Evolutionary conservation across 345 rosid species (phyloP).

Genomic region (Acer yangbiense): DNA sequence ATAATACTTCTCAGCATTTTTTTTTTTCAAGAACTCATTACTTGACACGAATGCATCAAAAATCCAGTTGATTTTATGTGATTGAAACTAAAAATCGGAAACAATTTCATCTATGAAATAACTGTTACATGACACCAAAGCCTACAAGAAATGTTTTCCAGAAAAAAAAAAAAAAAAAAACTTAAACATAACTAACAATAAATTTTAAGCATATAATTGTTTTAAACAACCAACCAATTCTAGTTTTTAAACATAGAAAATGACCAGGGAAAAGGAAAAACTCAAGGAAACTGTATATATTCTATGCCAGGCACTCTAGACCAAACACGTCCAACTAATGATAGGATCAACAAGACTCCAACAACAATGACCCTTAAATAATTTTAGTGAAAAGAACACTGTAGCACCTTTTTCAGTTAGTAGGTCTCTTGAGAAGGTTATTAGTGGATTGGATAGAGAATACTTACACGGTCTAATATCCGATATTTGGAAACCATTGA

Average conservation of each 20-base stretch:
- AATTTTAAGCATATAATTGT: not conserved
- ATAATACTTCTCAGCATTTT: not conserved
- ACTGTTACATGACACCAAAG: not conserved
- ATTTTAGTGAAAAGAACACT: not conserved
- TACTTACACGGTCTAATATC: slow-evolving; percentile 77
- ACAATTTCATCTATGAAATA: not conserved
- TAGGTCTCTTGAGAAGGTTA: not conserved
- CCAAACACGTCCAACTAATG: slow-evolving; percentile 2
- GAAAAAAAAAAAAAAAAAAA: not conserved
- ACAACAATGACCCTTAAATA: not conserved
- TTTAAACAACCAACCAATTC: not conserved
- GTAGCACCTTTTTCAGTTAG: not conserved
- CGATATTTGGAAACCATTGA: slow-evolving; percentile 67
- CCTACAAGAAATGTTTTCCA: not conserved
- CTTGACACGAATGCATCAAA: not conserved
- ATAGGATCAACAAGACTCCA: not conserved
- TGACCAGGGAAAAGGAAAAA: not conserved
- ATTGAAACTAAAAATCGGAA: not conserved
- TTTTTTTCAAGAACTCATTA: not conserved
- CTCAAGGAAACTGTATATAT: not conserved
- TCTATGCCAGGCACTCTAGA: slow-evolving; percentile 1
- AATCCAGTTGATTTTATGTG: not conserved
- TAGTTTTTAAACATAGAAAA: not conserved
- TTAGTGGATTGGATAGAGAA: not conserved
- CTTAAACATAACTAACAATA: not conserved